Evolutionary conservation across 164 flowering plant species (phyloP).

Genomic region (Macadamia tetraphylla): DNA sequence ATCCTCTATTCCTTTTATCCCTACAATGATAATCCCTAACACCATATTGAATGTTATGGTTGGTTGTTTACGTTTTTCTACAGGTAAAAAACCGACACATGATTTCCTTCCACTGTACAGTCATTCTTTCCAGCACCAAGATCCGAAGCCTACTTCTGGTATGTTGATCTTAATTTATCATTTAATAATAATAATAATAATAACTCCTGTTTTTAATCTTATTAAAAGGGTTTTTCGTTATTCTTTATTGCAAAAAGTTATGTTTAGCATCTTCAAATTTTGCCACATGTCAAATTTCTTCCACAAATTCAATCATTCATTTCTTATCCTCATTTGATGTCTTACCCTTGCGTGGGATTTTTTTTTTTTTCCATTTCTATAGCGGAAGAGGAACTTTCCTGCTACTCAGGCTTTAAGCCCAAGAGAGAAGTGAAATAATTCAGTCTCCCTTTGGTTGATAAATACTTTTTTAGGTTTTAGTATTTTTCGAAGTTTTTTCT

Average conservation of each 20-base stretch:
- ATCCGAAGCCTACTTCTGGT: constrained; percentile 79
- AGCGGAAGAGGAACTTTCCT: too few relatives aligned
- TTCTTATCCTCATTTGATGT: not conserved
- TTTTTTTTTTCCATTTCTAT: too few relatives aligned
- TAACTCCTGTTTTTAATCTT: not conserved
- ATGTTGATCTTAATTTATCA: constrained; percentile 3
- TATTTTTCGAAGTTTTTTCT: too few relatives aligned
- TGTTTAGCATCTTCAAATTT: too few relatives aligned
- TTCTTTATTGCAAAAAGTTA: not conserved
- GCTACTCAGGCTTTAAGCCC: too few relatives aligned
- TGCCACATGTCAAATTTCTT: too few relatives aligned
- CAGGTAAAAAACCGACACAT: constrained; percentile 71
- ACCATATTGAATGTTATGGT: not conserved
- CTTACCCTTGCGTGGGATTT: too few relatives aligned
- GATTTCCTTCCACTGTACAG: constrained; percentile 80
- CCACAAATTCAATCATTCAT: not conserved
- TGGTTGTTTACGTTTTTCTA: not conserved
- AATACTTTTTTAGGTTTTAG: too few relatives aligned
- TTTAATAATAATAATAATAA: too few relatives aligned
- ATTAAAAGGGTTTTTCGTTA: not conserved
- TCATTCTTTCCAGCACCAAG: constrained; percentile 53
- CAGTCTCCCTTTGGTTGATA: too few relatives aligned
- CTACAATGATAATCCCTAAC: too few relatives aligned
- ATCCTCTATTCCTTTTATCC: not conserved
- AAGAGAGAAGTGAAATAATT: too few relatives aligned